Base-by-base conservation (phyloP, 2,329 filamentous ascomycete genomes). In the Aspergillus ochraceus region DNA sequence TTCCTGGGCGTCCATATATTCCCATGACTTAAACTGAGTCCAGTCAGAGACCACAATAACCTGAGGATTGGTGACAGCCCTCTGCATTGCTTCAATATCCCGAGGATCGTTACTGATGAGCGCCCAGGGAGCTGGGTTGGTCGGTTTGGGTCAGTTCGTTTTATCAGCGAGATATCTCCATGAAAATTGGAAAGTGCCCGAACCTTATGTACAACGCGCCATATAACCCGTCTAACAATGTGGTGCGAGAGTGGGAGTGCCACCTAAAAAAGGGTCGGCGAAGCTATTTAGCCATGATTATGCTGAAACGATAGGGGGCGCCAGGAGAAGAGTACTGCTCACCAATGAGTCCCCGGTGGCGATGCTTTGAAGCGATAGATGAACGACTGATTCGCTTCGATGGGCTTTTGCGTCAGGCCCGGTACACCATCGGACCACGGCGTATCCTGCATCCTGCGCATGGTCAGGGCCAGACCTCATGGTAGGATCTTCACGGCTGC, bases 371-470 rank as follows among this genome's bases (percentile, higher is more conserved):
- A 88, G 32, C 74, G 75, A 66, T 88, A 85, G 0, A 77, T 74
- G 64, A 83, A 88, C 29, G 70, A 76, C 3, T 69, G 66, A 1
- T 80, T 80, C 1, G 84, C 79, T 12, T 72, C 66, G 57, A 88
- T 86, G 3, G 80, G 74, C 3, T 74, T 74, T 65, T 88, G 85
- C 0, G 81, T 80, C 2, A 88, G 69, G 2, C 85, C 85, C 0
- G 84, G 83, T 0, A 85, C 81, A 30, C 86, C 86, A 60, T 88
- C 86, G 0, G 84, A 82, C 85, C 84, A 88, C 0, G 84, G 82
- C 0, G 84, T 86, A 20, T 74, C 73, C 1, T 71, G 63, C 36
- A 39, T 39, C 36, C 36, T 39, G 36, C 36, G 36, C 2, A 39
- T 14, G 14, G 36, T 39, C 14, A 39, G 24, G 36, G 36, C 12